Base-by-base conservation (phyloP, 768 basidiomycete genomes). In the Naganishia onofrii region DNA sequence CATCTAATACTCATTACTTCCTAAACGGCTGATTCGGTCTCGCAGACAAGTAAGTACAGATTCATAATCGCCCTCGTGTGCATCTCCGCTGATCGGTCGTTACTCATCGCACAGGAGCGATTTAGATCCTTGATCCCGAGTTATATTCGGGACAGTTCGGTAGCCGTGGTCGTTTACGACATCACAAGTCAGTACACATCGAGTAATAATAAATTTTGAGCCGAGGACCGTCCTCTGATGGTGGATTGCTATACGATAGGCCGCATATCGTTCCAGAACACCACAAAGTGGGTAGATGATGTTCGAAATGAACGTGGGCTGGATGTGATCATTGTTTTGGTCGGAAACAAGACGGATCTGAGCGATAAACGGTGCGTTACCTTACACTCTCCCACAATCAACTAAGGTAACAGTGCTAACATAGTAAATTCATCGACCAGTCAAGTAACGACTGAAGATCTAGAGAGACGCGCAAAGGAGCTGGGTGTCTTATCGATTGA, bases 271-370 rank as follows among this genome's bases (percentile, higher is more conserved):
- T 99, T 98, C 86, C 82, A 95, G 72, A 98, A 96, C 68, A 99
- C 96, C 21, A 87, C 91, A 23, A 99, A 98, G 82, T 99, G 96
- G 96, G 93, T 99, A 83, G 96, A 99, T 81, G 96, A 99, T 75
- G 96, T 99, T 32, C 87, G 94, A 69, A 94, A 93, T 71, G 96
- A 99, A 81, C 85, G 96, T 77, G 96, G 96, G 71, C 91, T 88
- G 82, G 96, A 99, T 76, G 96, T 99, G 44, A 96, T 98, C 75
- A 96, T 99, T 74, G 95, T 98, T 19, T 84, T 99, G 23, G 96
- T 98, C 10, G 96, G 96, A 57, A 99, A 99, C 83, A 99, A 99
- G 85, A 96, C 96, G 31, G 96, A 99, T 83, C 83, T 99, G 72
- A 96, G 93, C 52, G 96, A 98, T 81, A 98, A 98, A 82, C 89